Evolutionary conservation across 108 stramenopile species (phyloP).

Genomic region (Nannochloropsis salina): DNA sequence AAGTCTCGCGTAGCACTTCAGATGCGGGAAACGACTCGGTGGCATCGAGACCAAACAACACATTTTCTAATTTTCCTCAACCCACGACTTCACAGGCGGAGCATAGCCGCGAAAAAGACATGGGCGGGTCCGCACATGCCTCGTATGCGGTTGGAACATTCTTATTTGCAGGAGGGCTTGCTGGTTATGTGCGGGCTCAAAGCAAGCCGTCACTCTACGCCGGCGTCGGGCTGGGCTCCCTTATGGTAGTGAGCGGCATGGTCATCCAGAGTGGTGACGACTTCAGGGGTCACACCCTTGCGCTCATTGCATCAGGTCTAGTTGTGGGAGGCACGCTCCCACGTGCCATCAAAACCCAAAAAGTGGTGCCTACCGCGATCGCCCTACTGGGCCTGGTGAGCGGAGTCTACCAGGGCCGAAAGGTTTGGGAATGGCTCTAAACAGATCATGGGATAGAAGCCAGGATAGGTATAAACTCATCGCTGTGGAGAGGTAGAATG

Average conservation of each 20-base stretch:
- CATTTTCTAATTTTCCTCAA: too few species aligned
- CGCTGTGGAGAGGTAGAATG: too few species aligned
- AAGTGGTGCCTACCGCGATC: neutral
- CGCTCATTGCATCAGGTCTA: neutral
- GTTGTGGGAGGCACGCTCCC: neutral
- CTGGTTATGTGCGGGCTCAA: neutral
- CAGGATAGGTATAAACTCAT: too few species aligned
- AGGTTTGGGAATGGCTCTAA: neutral
- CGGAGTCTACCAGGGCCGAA: neutral
- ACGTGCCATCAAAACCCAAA: constrained; percentile 17
- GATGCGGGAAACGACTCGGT: too few species aligned
- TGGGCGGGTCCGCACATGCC: neutral
- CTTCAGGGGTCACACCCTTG: neutral
- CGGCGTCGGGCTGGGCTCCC: neutral
- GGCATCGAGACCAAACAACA: too few species aligned
- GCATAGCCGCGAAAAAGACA: neutral
- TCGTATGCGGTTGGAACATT: neutral
- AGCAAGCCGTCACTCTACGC: neutral
- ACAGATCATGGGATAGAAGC: neutral
- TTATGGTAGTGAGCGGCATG: neutral
- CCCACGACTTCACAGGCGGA: too few species aligned
- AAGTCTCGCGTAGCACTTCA: too few species aligned
- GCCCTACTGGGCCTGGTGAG: neutral
- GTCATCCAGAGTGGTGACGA: neutral
- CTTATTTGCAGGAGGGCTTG: constrained; percentile 1